Evolutionary conservation across 169 alveolate species (phyloP).

Genomic region (Theileria annulata): DNA sequence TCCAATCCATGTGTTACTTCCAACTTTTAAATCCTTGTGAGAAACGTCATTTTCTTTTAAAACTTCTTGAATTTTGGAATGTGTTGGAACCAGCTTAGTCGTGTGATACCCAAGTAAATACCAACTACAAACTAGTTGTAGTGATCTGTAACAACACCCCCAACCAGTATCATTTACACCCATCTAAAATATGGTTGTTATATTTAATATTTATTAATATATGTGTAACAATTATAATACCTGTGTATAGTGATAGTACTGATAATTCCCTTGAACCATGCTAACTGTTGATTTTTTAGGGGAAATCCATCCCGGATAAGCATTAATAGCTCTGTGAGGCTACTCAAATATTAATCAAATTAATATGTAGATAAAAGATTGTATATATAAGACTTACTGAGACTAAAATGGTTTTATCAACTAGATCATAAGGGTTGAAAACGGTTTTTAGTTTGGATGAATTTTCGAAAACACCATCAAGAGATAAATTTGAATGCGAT

Average conservation of each 20-base stretch:
- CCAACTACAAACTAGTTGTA: slow-evolving; percentile 79
- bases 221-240: slow-evolving; percentile 13
- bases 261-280: slow-evolving; percentile 62
- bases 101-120: slow-evolving; percentile 68
- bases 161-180: slow-evolving; percentile 75
- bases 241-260: slow-evolving; percentile 70
- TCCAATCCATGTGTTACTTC: slow-evolving; percentile 77
- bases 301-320: slow-evolving; percentile 65
- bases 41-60: slow-evolving; percentile 67
- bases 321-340: slow-evolving; percentile 45
- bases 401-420: slow-evolving; percentile 25
- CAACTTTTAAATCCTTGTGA: slow-evolving; percentile 47
- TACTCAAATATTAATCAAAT: neutral
- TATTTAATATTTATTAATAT: neutral
- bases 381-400: slow-evolving; percentile 25
- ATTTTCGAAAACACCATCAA: slow-evolving; percentile 9
- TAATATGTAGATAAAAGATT: neutral
- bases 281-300: slow-evolving; percentile 42
- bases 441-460: slow-evolving; percentile 27
- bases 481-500: neutral
- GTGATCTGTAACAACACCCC: slow-evolving; percentile 78
- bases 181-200: slow-evolving; percentile 27
- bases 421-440: slow-evolving; percentile 7
- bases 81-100: slow-evolving; percentile 58
- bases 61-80: slow-evolving; percentile 61